Evolutionary conservation across 192 early-diverging fungal species (phyloP).

Genomic region (Coemansia sp.): DNA sequence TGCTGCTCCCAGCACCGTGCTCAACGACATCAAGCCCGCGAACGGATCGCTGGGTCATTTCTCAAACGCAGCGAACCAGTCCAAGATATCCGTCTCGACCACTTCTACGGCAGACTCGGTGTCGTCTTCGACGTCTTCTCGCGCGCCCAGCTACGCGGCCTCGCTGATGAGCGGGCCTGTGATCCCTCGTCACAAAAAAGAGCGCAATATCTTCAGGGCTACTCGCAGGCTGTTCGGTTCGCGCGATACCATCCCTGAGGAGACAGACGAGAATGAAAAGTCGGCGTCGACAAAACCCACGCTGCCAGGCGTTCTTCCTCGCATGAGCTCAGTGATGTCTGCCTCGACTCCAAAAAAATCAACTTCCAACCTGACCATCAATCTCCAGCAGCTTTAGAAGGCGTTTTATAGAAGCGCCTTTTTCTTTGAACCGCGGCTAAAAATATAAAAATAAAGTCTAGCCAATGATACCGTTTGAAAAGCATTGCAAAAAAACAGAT

Average conservation of each 20-base stretch:
- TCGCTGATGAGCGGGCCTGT: slow-evolving; percentile 35
- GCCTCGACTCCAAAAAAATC: slow-evolving; percentile 5
- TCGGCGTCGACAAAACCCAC: neutral
- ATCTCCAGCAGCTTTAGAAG: slow-evolving; percentile 25
- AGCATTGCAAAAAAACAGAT: too few species aligned
- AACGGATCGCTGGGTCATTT: neutral
- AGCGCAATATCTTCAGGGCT: slow-evolving; percentile 7
- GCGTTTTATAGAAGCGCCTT: too few species aligned
- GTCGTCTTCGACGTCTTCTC: slow-evolving; percentile 13
- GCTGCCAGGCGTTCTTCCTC: neutral
- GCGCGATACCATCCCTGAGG: slow-evolving; percentile 19
- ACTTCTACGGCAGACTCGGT: slow-evolving; percentile 8
- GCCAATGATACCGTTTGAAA: too few species aligned
- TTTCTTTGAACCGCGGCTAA: too few species aligned
- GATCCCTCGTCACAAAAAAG: slow-evolving; percentile 27
- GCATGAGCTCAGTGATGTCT: slow-evolving; percentile 11
- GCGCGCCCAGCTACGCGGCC: slow-evolving; percentile 18
- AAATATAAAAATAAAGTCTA: too few species aligned
- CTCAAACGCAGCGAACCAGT: slow-evolving; percentile 6
- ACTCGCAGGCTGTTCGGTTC: slow-evolving; percentile 20
- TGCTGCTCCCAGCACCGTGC: neutral
- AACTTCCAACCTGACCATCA: slow-evolving; percentile 28
- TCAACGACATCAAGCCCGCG: neutral
- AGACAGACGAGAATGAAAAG: neutral
- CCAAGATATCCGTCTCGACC: slow-evolving; percentile 19